phyloP scores from a whole-genome alignment of 371 early-diverging fungal genomes.

The Mortierella sp. region DNA sequence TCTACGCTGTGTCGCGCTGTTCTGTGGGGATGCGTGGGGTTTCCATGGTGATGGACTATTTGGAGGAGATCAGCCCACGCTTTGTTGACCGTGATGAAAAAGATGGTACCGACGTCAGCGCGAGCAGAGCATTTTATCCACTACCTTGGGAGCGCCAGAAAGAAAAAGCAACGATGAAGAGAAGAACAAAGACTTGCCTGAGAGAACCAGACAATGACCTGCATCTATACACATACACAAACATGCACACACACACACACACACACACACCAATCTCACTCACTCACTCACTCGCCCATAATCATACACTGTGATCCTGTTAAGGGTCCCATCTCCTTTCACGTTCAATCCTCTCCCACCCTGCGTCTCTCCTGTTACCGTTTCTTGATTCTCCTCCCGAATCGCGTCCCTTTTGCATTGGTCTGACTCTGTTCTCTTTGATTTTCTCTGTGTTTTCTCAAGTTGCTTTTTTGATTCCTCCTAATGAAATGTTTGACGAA shows the following conservation, averaged over 20 bases:
- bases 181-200: constrained; percentile 13
- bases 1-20: too few species aligned
- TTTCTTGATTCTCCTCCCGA: neutral
- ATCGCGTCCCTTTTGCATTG: neutral
- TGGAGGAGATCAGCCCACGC: constrained; percentile 9
- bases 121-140: constrained; percentile 47
- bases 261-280: too few species aligned
- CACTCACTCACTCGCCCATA: too few species aligned
- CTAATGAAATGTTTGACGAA: constrained; percentile 49
- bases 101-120: constrained; percentile 54
- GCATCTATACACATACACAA: neutral
- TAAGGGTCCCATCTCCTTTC: too few species aligned
- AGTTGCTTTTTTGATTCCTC: constrained; percentile 57
- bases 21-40: too few species aligned
- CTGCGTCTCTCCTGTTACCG: too few species aligned
- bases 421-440: constrained; percentile 10
- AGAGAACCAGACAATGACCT: constrained; percentile 16
- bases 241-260: too few species aligned
- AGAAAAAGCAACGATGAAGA: constrained; percentile 51
- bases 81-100: constrained; percentile 54
- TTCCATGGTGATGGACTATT: too few species aligned
- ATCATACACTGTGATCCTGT: too few species aligned
- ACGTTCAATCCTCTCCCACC: too few species aligned
- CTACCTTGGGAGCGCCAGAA: constrained; percentile 49
- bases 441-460: constrained; percentile 20